Evolutionary conservation across 2,329 filamentous ascomycete species (phyloP).

Genomic region (Aphanoascus verrucosus): DNA sequence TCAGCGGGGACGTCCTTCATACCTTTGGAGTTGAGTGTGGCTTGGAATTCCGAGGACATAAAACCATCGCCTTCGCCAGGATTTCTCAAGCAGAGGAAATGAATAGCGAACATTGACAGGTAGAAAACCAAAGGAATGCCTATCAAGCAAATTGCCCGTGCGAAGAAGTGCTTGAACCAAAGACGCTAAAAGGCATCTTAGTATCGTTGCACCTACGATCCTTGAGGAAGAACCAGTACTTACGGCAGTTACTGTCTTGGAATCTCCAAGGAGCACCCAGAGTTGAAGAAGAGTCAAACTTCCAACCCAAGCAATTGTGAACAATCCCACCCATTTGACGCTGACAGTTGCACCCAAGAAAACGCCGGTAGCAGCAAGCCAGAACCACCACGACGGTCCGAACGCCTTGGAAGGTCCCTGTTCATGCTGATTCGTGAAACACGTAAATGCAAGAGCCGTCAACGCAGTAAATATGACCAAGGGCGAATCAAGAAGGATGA

Average conservation of each 20-base stretch:
- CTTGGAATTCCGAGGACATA: constrained; percentile 99
- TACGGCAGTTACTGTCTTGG: constrained; percentile 69
- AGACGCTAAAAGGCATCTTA: constrained; percentile 44
- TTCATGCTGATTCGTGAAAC: constrained; percentile 95
- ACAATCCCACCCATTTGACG: constrained; percentile 98
- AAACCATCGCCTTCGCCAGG: constrained; percentile 96
- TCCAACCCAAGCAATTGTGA: constrained; percentile 98
- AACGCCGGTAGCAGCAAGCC: constrained; percentile 76
- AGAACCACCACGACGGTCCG: constrained; percentile 91
- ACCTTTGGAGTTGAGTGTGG: constrained; percentile 87
- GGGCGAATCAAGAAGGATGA: constrained; percentile 93
- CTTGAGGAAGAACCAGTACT: constrained; percentile 21
- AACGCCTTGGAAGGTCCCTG: constrained; percentile 83
- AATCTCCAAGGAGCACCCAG: constrained; percentile 88
- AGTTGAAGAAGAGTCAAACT: constrained; percentile 81
- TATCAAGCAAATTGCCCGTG: constrained; percentile 82
- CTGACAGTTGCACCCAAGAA: constrained; percentile 82
- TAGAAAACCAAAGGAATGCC: constrained; percentile 84
- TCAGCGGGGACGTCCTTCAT: constrained; percentile 95
- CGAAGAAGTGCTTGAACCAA: constrained; percentile 90
- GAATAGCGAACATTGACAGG: constrained; percentile 92
- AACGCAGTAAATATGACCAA: constrained; percentile 87
- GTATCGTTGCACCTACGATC: not conserved
- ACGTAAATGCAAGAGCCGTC: constrained; percentile 79
- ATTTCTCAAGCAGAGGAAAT: constrained; percentile 87